Evolutionary conservation across 73 alveolate species (phyloP), one percentile per base, ranked within the genome.

Genomic region (Paramecium tetraurelia): DNA sequence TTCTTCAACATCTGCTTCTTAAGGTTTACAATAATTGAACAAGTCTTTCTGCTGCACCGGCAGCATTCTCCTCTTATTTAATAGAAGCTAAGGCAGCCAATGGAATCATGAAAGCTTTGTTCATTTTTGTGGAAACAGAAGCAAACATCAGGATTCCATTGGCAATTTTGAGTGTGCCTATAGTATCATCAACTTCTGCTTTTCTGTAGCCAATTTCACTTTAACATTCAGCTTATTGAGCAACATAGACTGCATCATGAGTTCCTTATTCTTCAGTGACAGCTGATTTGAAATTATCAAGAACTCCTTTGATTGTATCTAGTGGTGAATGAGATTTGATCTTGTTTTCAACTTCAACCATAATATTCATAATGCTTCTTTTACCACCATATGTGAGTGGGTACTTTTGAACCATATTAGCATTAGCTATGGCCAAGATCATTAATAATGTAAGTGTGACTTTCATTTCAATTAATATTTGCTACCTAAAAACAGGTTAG

Each of bases 11-110:
- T 77, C n/a, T 46, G 11, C 33, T 20, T 77, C 89, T 77, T 24
- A 77, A 77, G 3, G 69, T 1, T 31, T 21, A 21, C 8, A 77
- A 77, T 43, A 77, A 77, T 77, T 77, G 14, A 40, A 29, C 89
- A 40, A 77, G 89, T 77, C 89, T 77, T 46, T 77, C 89, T n/a
- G 53, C 89, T 16, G 89, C 89, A 8, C 89, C 89, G 0, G 89
- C 69, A 46, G 24, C 89, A 40, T 36, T 59, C 3, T 40, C 72
- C 24, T 77, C 89, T 41, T 77, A 43, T 31, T 31, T 43, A 9
- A 77, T 21, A 40, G n/a, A 77, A 46, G 89, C 89, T 8, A 77
- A 40, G 20, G 71, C 89, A 24, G 69, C 89, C 24, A 77, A 29
- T 77, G 89, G 89, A 10, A 71, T 41, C 89, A n/a, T 77, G 75